These are phyloP conservation scores for Castanospermum australe DNA, from an alignment of 306 rosid genomes.

Conservation along the genomic window DNA sequence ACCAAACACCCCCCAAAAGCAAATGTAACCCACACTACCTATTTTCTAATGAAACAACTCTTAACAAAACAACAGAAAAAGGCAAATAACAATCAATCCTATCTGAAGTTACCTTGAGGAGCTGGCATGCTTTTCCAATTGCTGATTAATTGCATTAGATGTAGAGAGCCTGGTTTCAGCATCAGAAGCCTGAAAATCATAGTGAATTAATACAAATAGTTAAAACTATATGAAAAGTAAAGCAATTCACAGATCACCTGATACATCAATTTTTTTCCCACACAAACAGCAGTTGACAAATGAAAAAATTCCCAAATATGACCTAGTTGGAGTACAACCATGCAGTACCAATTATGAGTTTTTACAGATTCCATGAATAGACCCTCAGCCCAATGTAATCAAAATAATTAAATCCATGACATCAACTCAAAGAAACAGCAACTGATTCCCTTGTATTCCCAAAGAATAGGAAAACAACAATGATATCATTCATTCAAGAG, in stretches of 20 bases:
- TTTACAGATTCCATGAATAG: constrained; percentile 2
- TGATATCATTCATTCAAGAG: background rate
- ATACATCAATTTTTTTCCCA: constrained; percentile 11
- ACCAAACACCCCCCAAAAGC: too few relatives aligned
- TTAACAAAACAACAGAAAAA: background rate
- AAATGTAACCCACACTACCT: too few relatives aligned
- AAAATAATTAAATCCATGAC: constrained; percentile 21
- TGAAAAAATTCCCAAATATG: background rate
- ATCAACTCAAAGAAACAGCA: constrained; percentile 9
- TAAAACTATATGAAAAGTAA: constrained; percentile 12
- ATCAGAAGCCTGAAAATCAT: constrained; percentile 62
- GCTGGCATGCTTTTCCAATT: constrained; percentile 46
- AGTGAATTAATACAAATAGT: constrained; percentile 23
- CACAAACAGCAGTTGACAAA: background rate
- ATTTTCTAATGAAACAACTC: background rate
- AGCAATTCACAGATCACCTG: background rate
- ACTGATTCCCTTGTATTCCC: constrained; percentile 13
- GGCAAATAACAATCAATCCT: background rate
- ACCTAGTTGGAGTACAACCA: constrained; percentile 14
- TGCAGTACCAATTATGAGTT: constrained; percentile 23
- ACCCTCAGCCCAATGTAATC: constrained; percentile 1
- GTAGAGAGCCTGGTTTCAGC: constrained; percentile 46
- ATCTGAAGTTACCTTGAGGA: constrained; percentile 42
- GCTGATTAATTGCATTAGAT: constrained; percentile 46
- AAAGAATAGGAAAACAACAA: constrained; percentile 21